Evolutionary conservation across 192 early-diverging fungal genomes (phyloP), one percentile per base, ranked within the genome.

Genomic region (Rhizophagus sp.): DNA sequence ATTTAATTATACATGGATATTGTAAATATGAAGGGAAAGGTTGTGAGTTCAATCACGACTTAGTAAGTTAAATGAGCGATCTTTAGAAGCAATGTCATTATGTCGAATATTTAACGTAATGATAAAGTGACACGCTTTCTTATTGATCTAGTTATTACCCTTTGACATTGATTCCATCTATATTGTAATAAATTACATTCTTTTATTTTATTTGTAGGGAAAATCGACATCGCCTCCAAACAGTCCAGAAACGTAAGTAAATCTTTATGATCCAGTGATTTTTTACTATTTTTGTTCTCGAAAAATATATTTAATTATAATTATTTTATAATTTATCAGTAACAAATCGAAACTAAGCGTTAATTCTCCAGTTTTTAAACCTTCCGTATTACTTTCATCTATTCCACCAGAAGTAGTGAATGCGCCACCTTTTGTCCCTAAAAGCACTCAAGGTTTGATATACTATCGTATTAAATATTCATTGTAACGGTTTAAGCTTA

Each of bases 1-100:
- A 95, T 84, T 86, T 95, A 67, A 88, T 95, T 63, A 95, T 95
- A 80, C 92, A 94, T 86, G 95, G 95, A 4, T 92, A 87, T 76
- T 96, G 95, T 85, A 94, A 95, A 82, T 94, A 86, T 79, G 94
- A 96, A 84, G 87, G 87, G 76, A 91, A 90, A 70, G 94, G 95
- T 4, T 96, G 95, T 83, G 92, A 93, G 85, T 96, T 93, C 84
- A 93, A 90, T 79, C 95, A 96, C 79, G 91, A 93, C 50, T 77
- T 80, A 57, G 93, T 92, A 88, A 83, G 86, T 76, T 30, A 7
- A 44, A 30, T 4, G 5, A 57, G n/a, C 11, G 12, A 15, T 34
- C 13, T 50, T 75, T 15, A 52, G 22, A 15, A 27, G 13, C 22
- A 73, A 19, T 57, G 25, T 75, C 36, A 44, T 44, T 47, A 39